Percentiles rank a stretch among this genome's conserved stretches.
These are phyloP conservation scores for Acrocalymma vagum DNA, from an alignment of 2,329 filamentous ascomycete species.

Conservation along the genomic window DNA sequence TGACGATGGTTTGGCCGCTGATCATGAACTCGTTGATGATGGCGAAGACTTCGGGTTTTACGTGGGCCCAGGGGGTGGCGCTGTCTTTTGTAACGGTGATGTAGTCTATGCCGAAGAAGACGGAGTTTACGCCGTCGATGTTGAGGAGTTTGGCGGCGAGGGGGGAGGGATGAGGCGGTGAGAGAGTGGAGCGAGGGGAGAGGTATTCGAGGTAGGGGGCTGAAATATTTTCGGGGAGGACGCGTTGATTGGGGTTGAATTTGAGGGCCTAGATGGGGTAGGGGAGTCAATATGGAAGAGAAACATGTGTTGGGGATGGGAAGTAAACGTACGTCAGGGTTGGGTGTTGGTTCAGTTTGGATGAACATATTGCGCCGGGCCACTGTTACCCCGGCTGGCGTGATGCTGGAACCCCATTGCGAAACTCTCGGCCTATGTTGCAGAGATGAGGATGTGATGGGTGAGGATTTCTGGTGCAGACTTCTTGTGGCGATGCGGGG, in stretches of 20 bases:
- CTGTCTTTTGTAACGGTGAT: slow-evolving; percentile 94
- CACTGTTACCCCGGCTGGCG: slow-evolving; percentile 17
- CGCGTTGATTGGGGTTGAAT: slow-evolving; percentile 88
- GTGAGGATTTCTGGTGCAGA: slow-evolving; percentile 42
- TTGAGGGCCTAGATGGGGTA: slow-evolving; percentile 71
- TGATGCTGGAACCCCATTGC: slow-evolving; percentile 28
- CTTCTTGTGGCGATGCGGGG: slow-evolving; percentile 42
- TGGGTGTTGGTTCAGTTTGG: slow-evolving; percentile 93
- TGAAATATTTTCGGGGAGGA: slow-evolving; percentile 77
- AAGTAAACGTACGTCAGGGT: slow-evolving; percentile 84
- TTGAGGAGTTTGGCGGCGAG: slow-evolving; percentile 90
- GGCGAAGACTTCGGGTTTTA: slow-evolving; percentile 94
- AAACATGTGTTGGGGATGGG: too few relatives aligned
- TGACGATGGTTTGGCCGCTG: slow-evolving; percentile 82
- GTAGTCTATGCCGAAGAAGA: slow-evolving; percentile 95
- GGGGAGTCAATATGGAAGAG: too few relatives aligned
- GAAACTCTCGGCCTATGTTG: slow-evolving; percentile 40
- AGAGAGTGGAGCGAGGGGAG: slow-evolving; percentile 84
- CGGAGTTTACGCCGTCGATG: slow-evolving; percentile 91
- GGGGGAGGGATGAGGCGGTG: slow-evolving; percentile 88
- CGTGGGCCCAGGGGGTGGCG: slow-evolving; percentile 90
- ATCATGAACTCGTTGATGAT: slow-evolving; percentile 94
- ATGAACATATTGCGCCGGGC: slow-evolving; percentile 86
- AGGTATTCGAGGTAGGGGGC: slow-evolving; percentile 92
- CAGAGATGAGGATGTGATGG: slow-evolving; percentile 39